Evolutionary conservation across 2,329 filamentous ascomycete species (phyloP).

Genomic region (Fusarium camptoceras): DNA sequence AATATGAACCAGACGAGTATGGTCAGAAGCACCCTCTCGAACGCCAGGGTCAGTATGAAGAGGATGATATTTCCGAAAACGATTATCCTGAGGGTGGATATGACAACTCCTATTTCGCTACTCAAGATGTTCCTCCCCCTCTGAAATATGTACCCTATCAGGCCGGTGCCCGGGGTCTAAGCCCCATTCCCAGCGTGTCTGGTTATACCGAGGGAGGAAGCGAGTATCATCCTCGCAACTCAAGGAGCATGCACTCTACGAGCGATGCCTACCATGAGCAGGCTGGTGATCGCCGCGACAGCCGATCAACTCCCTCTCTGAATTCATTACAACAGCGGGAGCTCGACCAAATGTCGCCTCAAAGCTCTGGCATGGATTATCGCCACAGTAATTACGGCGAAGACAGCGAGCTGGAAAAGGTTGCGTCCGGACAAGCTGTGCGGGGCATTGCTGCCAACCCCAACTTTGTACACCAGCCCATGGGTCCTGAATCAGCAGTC

Average conservation of each 20-base stretch:
- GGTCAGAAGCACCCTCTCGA: conserved; percentile 58
- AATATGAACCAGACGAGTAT: conserved; percentile 61
- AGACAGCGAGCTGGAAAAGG: conserved; percentile 68
- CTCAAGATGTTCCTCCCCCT: conserved; percentile 72
- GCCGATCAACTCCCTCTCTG: conserved; percentile 51
- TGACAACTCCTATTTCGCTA: conserved; percentile 63
- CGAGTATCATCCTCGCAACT: conserved; percentile 69
- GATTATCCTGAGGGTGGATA: conserved; percentile 58
- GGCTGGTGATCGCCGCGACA: conserved; percentile 53
- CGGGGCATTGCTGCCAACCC: conserved; percentile 78
- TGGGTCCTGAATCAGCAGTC: conserved; percentile 87
- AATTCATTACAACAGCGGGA: conserved; percentile 60
- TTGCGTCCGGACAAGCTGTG: conserved; percentile 76
- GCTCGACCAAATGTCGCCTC: conserved; percentile 65
- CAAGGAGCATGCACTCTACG: conserved; percentile 61
- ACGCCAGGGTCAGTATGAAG: conserved; percentile 59
- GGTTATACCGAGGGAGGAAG: conserved; percentile 81
- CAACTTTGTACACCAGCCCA: conserved; percentile 76
- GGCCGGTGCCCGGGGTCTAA: conserved; percentile 77
- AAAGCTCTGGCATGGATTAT: conserved; percentile 68
- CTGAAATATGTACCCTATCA: conserved; percentile 76
- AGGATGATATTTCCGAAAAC: conserved; percentile 49
- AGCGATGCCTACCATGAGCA: conserved; percentile 71
- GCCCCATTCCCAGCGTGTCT: conserved; percentile 92
- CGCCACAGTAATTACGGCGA: conserved; percentile 63